A percentile compares a stretch with the other conserved stretches of the same genome.
These are phyloP conservation scores for Trametes meyenii DNA, from an alignment of 768 basidiomycete species.

Conservation along the genomic window DNA sequence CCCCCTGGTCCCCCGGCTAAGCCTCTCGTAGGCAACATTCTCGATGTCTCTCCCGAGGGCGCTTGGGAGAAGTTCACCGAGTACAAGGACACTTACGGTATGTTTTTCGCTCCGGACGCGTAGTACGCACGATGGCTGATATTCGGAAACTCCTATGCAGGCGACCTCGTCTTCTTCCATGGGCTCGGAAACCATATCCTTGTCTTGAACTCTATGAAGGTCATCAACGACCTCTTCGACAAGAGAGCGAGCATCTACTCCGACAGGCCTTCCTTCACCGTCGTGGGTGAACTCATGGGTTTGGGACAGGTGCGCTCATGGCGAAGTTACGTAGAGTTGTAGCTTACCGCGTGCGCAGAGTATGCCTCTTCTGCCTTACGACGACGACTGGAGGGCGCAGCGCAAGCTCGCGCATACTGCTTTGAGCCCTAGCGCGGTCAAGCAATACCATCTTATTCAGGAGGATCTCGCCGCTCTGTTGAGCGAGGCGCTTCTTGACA, in stretches of 20 bases:
- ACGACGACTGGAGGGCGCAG: constrained; percentile 29
- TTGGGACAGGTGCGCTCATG: constrained; percentile 23
- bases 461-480: constrained; percentile 31
- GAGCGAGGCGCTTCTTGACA: constrained; percentile 3
- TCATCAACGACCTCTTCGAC: constrained; percentile 35
- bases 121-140: neutral
- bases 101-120: neutral
- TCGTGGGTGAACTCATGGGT: constrained; percentile 41
- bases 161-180: constrained; percentile 35
- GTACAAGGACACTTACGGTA: constrained; percentile 20
- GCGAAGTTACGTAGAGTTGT: neutral
- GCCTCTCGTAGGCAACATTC: constrained; percentile 20
- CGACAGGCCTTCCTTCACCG: constrained; percentile 37
- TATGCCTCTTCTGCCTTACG: constrained; percentile 29
- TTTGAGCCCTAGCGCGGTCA: constrained; percentile 35
- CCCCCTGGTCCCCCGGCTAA: constrained; percentile 24
- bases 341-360: constrained; percentile 19
- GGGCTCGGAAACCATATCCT: constrained; percentile 34
- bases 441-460: constrained; percentile 37
- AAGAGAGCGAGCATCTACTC: constrained; percentile 35
- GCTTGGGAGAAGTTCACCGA: constrained; percentile 14
- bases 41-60: constrained; percentile 2
- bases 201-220: constrained; percentile 34
- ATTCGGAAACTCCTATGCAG: constrained; percentile 13
- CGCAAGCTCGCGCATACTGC: constrained; percentile 36